Conservation (phyloP, 371 early-diverging fungal species). For the Rhizopus arrhizus region DNA sequence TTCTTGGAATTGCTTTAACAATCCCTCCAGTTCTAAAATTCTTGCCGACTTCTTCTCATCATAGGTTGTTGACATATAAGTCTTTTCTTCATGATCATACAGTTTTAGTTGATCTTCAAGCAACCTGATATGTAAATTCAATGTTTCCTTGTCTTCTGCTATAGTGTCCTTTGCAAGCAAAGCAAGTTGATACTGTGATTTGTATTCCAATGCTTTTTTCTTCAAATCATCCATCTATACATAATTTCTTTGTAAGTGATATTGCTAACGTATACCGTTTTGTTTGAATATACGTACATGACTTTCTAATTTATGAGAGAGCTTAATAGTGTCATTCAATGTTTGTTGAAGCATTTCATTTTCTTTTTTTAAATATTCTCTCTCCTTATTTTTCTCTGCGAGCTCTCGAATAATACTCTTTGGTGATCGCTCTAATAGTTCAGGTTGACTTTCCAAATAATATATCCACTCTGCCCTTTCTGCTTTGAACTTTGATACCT, state of each 20-base stretch:
- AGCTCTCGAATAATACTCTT: slow-evolving; percentile 30
- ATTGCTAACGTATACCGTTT: not conserved
- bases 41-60: slow-evolving; percentile 61
- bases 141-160: slow-evolving; percentile 25
- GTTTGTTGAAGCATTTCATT: slow-evolving; percentile 21
- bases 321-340: slow-evolving; percentile 16
- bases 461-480: slow-evolving; percentile 29
- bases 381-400: slow-evolving; percentile 21
- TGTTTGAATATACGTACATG: slow-evolving; percentile 7
- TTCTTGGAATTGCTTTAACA: slow-evolving; percentile 21
- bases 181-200: not conserved
- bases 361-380: slow-evolving; percentile 20
- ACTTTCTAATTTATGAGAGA: slow-evolving; percentile 10
- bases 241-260: not conserved
- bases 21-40: slow-evolving; percentile 29
- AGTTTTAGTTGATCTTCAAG: slow-evolving; percentile 61
- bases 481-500: slow-evolving; percentile 35
- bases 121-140: slow-evolving; percentile 49
- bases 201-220: slow-evolving; percentile 14
- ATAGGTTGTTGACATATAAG: slow-evolving; percentile 45
- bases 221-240: slow-evolving; percentile 17
- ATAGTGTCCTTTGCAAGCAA: slow-evolving; percentile 33
- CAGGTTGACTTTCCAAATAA: slow-evolving; percentile 28
- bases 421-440: slow-evolving; percentile 31
- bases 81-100: slow-evolving; percentile 65